Percentiles rank a stretch among this genome's conserved stretches.
Evolutionary conservation across 305 asterid genomes (phyloP).

Genomic region (Caryopteris hybrid): DNA sequence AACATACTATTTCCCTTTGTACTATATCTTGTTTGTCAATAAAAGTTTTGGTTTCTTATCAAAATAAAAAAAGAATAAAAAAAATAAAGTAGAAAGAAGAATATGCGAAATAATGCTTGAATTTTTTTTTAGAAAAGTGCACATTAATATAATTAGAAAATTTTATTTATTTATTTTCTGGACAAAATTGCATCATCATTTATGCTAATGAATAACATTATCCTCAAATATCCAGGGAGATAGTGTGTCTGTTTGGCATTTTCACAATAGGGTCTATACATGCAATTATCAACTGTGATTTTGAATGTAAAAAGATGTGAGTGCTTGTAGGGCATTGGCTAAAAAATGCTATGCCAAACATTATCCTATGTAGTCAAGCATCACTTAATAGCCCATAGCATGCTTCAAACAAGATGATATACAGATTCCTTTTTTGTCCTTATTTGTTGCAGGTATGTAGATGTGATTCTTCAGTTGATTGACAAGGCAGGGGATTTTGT

Average conservation of each 20-base stretch:
- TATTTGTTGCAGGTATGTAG: slow-evolving; percentile 73
- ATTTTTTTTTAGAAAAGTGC: too few relatives aligned
- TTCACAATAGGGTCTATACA: background rate
- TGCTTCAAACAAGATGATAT: slow-evolving; percentile 7
- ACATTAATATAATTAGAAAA: too few relatives aligned
- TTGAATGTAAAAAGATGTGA: background rate
- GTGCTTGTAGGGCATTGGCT: background rate
- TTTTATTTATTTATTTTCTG: too few relatives aligned
- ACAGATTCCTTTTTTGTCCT: background rate
- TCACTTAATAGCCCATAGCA: background rate
- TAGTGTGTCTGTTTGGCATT: background rate
- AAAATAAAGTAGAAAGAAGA: too few relatives aligned
- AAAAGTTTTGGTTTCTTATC: too few relatives aligned
- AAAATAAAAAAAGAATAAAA: too few relatives aligned
- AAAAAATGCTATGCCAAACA: background rate
- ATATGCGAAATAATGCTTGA: too few relatives aligned
- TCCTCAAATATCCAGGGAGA: background rate
- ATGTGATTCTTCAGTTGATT: slow-evolving; percentile 98
- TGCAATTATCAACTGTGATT: background rate
- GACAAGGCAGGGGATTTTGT: slow-evolving; percentile 99
- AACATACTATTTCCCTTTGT: too few relatives aligned
- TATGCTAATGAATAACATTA: background rate
- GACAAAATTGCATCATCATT: background rate
- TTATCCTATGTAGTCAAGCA: background rate
- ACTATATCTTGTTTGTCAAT: too few relatives aligned